Conservation (phyloP, 2,329 filamentous ascomycete genomes). For the Apiospora malaysiana region DNA sequence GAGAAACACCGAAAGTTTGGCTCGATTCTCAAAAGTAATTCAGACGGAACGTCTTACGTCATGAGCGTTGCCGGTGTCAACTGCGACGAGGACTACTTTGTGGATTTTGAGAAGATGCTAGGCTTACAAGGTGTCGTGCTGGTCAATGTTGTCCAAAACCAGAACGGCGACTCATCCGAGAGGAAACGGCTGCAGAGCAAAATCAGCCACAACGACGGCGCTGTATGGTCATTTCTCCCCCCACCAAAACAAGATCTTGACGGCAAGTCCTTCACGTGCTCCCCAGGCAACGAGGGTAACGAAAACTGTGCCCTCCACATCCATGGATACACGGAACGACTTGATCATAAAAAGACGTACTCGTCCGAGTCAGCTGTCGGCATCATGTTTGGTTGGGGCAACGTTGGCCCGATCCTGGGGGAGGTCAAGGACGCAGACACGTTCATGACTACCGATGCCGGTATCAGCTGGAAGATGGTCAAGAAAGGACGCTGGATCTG, state of each 20-base stretch:
- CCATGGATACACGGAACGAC: constrained; percentile 92
- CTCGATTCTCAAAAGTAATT: constrained; percentile 96
- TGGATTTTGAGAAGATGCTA: constrained; percentile 96
- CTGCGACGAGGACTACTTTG: constrained; percentile 75
- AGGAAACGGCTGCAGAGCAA: constrained; percentile 84
- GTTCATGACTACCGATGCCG: constrained; percentile 91
- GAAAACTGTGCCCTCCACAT: constrained; percentile 85
- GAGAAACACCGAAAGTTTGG: constrained; percentile 73
- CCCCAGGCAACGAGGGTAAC: constrained; percentile 55
- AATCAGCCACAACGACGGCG: constrained; percentile 97
- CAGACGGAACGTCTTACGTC: constrained; percentile 95
- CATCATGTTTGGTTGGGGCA: constrained; percentile 88
- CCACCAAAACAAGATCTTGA: constrained; percentile 76
- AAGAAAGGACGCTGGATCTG: constrained; percentile 90
- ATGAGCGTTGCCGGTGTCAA: constrained; percentile 84
- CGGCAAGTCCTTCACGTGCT: constrained; percentile 74
- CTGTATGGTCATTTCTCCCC: constrained; percentile 78
- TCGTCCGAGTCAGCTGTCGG: constrained; percentile 88
- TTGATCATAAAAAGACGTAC: constrained; percentile 82
- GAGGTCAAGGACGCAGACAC: constrained; percentile 78
- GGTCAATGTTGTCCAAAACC: constrained; percentile 84
- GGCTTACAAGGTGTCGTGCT: constrained; percentile 89
- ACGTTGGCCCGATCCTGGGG: constrained; percentile 77
- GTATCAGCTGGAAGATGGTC: constrained; percentile 82
- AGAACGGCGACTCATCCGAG: constrained; percentile 62